phyloP scores from a whole-genome alignment of 169 alveolate species.

The Plasmodium cynomolgi region DNA sequence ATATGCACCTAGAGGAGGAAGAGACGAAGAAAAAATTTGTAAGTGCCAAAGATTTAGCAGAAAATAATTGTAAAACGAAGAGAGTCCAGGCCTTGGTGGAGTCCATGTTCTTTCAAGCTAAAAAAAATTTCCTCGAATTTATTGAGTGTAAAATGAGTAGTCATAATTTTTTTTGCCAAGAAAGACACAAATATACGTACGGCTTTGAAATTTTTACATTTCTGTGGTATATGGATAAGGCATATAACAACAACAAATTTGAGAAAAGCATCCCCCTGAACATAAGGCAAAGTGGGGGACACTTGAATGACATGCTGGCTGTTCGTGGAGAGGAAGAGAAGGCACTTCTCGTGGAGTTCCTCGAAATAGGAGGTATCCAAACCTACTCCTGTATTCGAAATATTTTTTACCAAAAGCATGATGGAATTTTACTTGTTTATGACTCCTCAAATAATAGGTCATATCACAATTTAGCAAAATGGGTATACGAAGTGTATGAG shows the following conservation, averaged over 20 bases:
- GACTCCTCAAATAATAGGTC: slow-evolving; percentile 69
- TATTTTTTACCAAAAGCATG: slow-evolving; percentile 67
- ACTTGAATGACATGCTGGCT: not conserved
- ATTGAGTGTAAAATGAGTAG: slow-evolving; percentile 55
- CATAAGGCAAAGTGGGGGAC: not conserved
- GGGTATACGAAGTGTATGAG: slow-evolving; percentile 60
- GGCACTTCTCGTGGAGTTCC: slow-evolving; percentile 34
- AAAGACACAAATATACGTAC: slow-evolving; percentile 65
- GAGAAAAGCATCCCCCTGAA: slow-evolving; percentile 48
- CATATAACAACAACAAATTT: slow-evolving; percentile 46
- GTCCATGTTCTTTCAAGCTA: slow-evolving; percentile 66
- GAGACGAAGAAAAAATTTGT: slow-evolving; percentile 15
- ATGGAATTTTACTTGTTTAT: slow-evolving; percentile 59
- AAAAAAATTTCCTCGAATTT: slow-evolving; percentile 44
- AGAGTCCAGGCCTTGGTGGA: slow-evolving; percentile 35
- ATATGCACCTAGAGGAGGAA: slow-evolving; percentile 27
- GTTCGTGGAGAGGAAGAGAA: not conserved
- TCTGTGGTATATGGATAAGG: slow-evolving; percentile 45
- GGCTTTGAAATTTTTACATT: slow-evolving; percentile 60
- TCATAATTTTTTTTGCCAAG: slow-evolving; percentile 19
- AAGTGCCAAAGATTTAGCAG: slow-evolving; percentile 38
- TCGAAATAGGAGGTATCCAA: slow-evolving; percentile 72
- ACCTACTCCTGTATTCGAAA: slow-evolving; percentile 54
- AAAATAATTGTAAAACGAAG: slow-evolving; percentile 25
- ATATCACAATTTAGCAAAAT: slow-evolving; percentile 55